phyloP scores from a whole-genome alignment of 2,329 filamentous ascomycete genomes.

The Botrytis hyacinthi region DNA sequence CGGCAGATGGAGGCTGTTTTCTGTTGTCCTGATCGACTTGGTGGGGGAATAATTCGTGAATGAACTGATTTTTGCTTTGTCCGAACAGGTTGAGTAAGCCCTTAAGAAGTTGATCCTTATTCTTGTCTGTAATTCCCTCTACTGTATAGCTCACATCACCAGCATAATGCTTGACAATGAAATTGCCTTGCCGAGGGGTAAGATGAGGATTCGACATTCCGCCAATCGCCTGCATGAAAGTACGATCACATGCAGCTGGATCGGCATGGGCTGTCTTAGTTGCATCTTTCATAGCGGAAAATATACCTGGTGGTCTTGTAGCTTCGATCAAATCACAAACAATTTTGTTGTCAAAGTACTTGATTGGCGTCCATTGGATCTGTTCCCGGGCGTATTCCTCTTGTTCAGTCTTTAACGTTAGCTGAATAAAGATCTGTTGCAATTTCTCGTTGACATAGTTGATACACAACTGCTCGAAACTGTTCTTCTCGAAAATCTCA shows the following conservation, averaged over 20 bases:
- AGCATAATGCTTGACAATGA: constrained; percentile 98
- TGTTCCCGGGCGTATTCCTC: constrained; percentile 95
- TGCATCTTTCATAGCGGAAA: constrained; percentile 94
- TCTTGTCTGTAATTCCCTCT: constrained; percentile 98
- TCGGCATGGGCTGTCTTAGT: constrained; percentile 98
- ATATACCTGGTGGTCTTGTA: constrained; percentile 83
- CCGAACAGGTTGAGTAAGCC: constrained; percentile 85
- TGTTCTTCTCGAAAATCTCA: constrained; percentile 99
- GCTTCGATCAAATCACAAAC: constrained; percentile 97
- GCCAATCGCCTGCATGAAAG: constrained; percentile 90
- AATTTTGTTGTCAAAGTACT: constrained; percentile 99
- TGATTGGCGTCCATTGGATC: constrained; percentile 98
- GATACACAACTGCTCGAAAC: constrained; percentile 98
- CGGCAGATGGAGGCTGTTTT: constrained; percentile 87
- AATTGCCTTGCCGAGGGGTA: constrained; percentile 87
- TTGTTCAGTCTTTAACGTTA: constrained; percentile 94
- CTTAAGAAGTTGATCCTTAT: constrained; percentile 96
- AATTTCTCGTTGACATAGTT: constrained; percentile 99
- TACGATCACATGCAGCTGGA: constrained; percentile 88
- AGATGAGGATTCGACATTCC: constrained; percentile 90
- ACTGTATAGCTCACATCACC: constrained; percentile 94
- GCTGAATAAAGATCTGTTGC: constrained; percentile 98
- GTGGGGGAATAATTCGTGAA: constrained; percentile 86
- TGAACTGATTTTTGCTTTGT: constrained; percentile 78
- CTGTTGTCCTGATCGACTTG: constrained; percentile 95